phyloP scores from a whole-genome alignment of 768 basidiomycete genomes.

The Rossbeevera mucosa region DNA sequence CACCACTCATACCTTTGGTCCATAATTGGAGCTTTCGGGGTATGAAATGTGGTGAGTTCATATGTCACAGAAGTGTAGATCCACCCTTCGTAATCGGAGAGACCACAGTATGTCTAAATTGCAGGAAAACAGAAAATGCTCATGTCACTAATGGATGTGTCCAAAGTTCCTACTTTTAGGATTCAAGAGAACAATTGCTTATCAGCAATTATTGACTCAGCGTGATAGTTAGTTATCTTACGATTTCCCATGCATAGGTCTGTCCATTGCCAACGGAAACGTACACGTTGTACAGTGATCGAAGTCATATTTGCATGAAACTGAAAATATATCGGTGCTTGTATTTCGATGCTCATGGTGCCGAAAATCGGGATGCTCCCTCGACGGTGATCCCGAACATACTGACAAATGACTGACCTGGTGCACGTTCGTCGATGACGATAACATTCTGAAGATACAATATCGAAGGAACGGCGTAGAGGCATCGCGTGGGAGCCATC shows the following conservation, averaged over 20 bases:
- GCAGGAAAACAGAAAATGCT: not conserved
- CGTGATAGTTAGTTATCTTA: constrained; percentile 1
- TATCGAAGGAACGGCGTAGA: not conserved
- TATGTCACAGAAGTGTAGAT: not conserved
- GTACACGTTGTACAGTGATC: not conserved
- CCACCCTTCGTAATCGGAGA: not conserved
- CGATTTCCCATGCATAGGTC: not conserved
- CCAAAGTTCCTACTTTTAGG: not conserved
- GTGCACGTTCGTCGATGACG: not conserved
- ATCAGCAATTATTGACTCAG: not conserved
- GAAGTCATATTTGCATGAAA: not conserved
- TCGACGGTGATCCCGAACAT: constrained; percentile 7
- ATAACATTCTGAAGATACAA: not conserved
- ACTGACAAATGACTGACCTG: constrained; percentile 2
- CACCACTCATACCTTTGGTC: not conserved
- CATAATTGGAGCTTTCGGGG: not conserved
- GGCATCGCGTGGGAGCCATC: not conserved
- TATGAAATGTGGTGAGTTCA: not conserved
- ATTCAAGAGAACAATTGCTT: not conserved
- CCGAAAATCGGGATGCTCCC: not conserved
- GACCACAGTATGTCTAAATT: not conserved
- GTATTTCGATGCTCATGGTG: not conserved
- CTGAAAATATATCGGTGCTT: not conserved
- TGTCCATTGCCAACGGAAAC: constrained; percentile 1
- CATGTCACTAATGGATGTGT: not conserved